These are phyloP conservation scores for Austropuccinia psidii DNA, from an alignment of 1,284 basidiomycete species.

Conservation along the genomic window DNA sequence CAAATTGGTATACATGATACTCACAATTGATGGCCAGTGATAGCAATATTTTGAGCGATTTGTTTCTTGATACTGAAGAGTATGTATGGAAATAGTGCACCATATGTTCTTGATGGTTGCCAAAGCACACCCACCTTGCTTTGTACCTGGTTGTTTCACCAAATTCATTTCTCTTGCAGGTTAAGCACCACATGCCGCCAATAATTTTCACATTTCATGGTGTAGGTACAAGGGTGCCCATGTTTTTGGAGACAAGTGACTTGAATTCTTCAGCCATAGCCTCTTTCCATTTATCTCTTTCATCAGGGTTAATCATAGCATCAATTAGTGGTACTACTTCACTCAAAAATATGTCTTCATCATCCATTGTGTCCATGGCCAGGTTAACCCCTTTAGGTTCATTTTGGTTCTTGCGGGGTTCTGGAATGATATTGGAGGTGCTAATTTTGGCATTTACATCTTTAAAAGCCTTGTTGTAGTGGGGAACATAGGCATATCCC, in stretches of 20 bases:
- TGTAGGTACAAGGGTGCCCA: neutral
- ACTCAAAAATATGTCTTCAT: no score
- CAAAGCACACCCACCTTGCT: neutral
- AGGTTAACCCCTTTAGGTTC: no score
- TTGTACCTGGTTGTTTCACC: neutral
- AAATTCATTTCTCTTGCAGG: neutral
- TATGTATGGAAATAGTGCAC: neutral
- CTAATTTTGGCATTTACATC: no score
- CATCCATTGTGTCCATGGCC: no score
- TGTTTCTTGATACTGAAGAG: neutral
- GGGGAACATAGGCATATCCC: no score
- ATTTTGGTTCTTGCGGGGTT: no score
- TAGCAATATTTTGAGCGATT: slow-evolving; percentile 7
- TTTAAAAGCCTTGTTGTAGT: no score
- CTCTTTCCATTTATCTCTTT: neutral
- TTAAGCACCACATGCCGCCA: slow-evolving; percentile 19
- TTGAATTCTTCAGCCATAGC: neutral
- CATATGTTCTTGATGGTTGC: neutral
- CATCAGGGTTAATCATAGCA: neutral
- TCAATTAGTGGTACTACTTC: neutral
- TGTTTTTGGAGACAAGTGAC: neutral
- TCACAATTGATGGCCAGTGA: neutral
- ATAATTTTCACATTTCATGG: neutral
- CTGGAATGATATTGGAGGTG: no score
- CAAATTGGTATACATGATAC: slow-evolving; percentile 3